A percentile compares a stretch with the other conserved stretches of the same genome.
These are phyloP conservation scores for Plasmodium malariae DNA, from an alignment of 169 alveolate species.

Conservation along the genomic window DNA sequence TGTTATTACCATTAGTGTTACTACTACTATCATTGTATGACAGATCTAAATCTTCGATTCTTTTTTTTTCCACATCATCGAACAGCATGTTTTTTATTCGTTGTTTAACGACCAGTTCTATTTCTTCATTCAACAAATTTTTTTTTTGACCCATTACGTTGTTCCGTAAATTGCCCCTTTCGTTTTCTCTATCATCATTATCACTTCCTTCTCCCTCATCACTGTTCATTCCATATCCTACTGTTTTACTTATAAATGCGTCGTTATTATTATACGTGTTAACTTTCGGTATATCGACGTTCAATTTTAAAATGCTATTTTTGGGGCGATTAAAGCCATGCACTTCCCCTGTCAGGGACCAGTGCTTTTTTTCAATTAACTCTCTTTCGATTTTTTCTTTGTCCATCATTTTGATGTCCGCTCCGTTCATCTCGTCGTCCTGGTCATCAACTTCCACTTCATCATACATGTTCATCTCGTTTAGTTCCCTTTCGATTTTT, in stretches of 20 bases:
- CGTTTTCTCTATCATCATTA: conserved; percentile 66
- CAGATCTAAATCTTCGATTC: conserved; percentile 76
- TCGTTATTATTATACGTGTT: conserved; percentile 56
- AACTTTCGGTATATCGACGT: conserved; percentile 84
- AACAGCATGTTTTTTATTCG: conserved; percentile 84
- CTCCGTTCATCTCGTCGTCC: neutral
- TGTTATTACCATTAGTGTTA: conserved; percentile 2
- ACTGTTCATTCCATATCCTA: conserved; percentile 21
- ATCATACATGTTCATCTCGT: conserved; percentile 25
- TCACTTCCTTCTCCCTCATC: conserved; percentile 40
- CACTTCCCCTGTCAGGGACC: conserved; percentile 91
- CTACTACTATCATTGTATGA: conserved; percentile 34
- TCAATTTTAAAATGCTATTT: conserved; percentile 86
- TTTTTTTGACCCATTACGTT: neutral
- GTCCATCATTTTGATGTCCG: conserved; percentile 13
- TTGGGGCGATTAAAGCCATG: conserved; percentile 85
- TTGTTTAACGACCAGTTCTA: conserved; percentile 82
- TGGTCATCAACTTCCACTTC: neutral
- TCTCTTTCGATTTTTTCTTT: conserved; percentile 84
- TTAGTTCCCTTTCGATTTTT: conserved; percentile 10
- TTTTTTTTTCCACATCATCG: conserved; percentile 86
- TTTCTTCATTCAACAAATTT: conserved; percentile 69
- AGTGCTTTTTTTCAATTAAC: conserved; percentile 84
- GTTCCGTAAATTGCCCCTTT: neutral
- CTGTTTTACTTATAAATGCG: conserved; percentile 53